Conservation (phyloP, 2,329 filamentous ascomycete species). For the Amauroascus verrucosus region DNA sequence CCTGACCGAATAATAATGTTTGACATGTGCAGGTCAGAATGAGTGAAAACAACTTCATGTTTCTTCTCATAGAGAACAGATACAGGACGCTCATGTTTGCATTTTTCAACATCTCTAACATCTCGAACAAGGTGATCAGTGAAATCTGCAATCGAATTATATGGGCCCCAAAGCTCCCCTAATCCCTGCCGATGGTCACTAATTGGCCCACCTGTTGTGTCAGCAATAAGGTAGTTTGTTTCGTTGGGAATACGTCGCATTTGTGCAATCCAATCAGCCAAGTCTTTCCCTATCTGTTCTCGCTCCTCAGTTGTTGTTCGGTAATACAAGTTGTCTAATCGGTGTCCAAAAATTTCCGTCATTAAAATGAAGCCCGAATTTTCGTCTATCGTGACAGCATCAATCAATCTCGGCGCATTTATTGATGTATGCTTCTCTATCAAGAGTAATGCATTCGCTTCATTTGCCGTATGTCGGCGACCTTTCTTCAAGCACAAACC, state of each 20-base stretch:
- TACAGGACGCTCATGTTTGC: conserved; percentile 7
- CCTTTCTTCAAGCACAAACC: conserved; percentile 13
- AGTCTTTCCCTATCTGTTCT: conserved; percentile 14
- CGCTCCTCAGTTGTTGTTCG: conserved; percentile 14
- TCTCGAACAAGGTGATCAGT: conserved; percentile 11
- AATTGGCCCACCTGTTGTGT: conserved; percentile 12
- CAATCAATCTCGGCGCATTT: conserved; percentile 14
- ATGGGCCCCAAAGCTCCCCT: conserved; percentile 12
- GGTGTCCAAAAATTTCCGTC: conserved; percentile 11
- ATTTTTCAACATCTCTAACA: neutral
- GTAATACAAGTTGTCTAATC: conserved; percentile 7
- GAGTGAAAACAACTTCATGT: conserved; percentile 14
- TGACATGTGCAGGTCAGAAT: conserved; percentile 13
- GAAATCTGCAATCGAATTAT: conserved; percentile 12
- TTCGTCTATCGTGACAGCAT: conserved; percentile 12
- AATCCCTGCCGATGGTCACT: conserved; percentile 7
- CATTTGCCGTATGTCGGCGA: conserved; percentile 9
- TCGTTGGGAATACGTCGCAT: conserved; percentile 14
- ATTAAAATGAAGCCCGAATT: conserved; percentile 14
- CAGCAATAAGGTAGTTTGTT: conserved; percentile 11
- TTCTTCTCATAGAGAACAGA: conserved; percentile 14
- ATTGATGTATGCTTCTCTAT: conserved; percentile 14
- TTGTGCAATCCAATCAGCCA: conserved; percentile 13
- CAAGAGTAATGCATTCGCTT: conserved; percentile 13
- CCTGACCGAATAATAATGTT: conserved; percentile 13